Base-by-base conservation (phyloP, 164 flowering plant genomes). In the Sextonia rubra region DNA sequence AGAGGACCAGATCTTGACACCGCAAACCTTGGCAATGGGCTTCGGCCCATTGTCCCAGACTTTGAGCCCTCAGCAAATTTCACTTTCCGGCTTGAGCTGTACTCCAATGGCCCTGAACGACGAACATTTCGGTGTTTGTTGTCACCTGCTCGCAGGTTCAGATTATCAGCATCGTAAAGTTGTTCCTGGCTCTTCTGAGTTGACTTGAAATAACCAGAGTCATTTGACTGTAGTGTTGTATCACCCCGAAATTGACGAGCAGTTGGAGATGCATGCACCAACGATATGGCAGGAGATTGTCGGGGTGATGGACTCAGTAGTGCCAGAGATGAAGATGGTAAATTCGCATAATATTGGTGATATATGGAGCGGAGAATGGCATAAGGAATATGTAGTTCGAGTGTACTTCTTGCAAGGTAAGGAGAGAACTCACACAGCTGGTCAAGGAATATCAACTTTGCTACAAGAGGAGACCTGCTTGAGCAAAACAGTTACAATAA, bases 1-100 rank as follows among this genome's bases (percentile, higher is more conserved):
- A 96, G 71, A 20, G 99, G 99, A 71, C 99, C 99, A 58, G 99
- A 96, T 58, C 99, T 91, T 17, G 99, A 96, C 22, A 89, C 97
- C 1, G 95, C 95, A 79, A 91, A 95, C 82, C 97, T 89, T 9
- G 98, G 98, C 77, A 96, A 68, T 9, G 99, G 98, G 75, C 98
- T 96, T 22, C 92, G 98, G 66, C 98, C 97, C 1, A 79, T 86
- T 81, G 91, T 88, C 1, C 86, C 88, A 8, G 98, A 93, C 68
- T 85, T 73, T 52, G 99, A 88, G 58, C 98, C 96, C 78, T 92
- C 96, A 9, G 55, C 81, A 37, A 63, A 74, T 78, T 88, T 95
- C 37, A 77, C 80, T 78, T 90, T 93, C 22, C 90, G 85, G 82
- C 84, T 89, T 47, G 92, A 78, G 74, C 88, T 89, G 79, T 91